Conservation (phyloP, 2,329 filamentous ascomycete species). For the Dactylonectria macrodidyma region DNA sequence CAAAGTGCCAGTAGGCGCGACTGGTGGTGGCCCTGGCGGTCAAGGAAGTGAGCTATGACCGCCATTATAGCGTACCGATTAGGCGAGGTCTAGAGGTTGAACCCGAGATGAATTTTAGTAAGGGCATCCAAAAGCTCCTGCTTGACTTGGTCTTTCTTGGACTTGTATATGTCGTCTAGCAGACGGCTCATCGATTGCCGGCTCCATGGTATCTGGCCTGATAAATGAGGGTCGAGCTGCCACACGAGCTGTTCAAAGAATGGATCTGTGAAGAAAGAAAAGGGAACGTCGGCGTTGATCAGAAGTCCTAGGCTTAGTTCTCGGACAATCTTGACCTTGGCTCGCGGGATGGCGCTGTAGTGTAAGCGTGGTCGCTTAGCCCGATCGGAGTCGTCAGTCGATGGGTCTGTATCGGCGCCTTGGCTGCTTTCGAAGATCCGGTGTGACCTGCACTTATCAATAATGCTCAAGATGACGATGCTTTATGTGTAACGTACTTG, state of each 20-base stretch:
- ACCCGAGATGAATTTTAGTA: neutral
- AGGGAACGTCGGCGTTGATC: conserved; percentile 7
- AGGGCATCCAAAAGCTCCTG: neutral
- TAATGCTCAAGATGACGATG: neutral
- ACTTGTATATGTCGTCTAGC: neutral
- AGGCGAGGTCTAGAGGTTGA: neutral
- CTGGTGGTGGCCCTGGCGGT: neutral
- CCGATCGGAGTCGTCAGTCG: neutral
- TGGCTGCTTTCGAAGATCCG: neutral
- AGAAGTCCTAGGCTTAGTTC: conserved; percentile 2
- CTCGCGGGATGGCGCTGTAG: neutral
- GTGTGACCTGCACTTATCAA: neutral
- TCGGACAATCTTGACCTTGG: neutral
- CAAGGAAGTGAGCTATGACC: neutral
- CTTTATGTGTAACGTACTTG: neutral
- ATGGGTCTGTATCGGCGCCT: neutral
- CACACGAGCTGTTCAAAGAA: conserved; percentile 1
- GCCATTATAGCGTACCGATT: neutral
- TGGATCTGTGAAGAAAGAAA: conserved; percentile 5
- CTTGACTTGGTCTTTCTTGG: neutral
- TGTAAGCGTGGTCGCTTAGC: neutral
- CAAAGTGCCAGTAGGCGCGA: neutral
- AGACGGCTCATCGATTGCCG: neutral
- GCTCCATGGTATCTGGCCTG: neutral
- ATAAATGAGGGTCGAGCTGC: neutral